Base-by-base conservation (phyloP, 2,329 filamentous ascomycete genomes). In the Xylariaceae sp. region DNA sequence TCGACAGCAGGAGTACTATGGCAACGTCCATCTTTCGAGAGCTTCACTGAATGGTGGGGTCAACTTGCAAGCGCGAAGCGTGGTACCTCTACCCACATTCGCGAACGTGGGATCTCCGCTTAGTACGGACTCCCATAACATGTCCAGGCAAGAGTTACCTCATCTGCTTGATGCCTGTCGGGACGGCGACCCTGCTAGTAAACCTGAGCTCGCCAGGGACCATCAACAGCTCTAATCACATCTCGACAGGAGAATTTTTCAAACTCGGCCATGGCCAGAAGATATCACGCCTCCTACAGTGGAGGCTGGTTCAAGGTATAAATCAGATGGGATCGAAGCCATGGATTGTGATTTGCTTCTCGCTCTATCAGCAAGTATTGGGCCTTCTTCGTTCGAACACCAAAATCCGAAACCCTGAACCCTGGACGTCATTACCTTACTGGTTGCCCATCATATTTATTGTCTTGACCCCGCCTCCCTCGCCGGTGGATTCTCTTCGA, bases 81-180 rank as follows among this genome's bases (percentile, higher is more conserved):
- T 26, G 22, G 22, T 26, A 26, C n/a, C n/a, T n/a, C n/a, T 26
- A 26, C 22, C 22, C 22, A 26, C 22, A 6, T 6, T 26, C 6
- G 22, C 22, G 6, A 26, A 26, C 22, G 6, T 47, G 43, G 42
- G 39, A 48, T 48, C 38, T 48, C 42, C 33, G 11, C 26, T 37
- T n/a, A 22, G 35, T 24, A 19, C 26, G 19, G 24, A 11, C 22
- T 24, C 35, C 11, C 22, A 19, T 26, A 38, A 45, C 52, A 26
- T 11, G 6, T 26, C 22, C 22, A 26, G 22, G 22, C 44, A 50
- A 43, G 33, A 44, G 53, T 50, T 48, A 44, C 49, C 51, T 59
- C 52, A 50, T 60, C 52, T 61, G 67, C 68, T 68, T 71, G 67
- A 70, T 67, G 62, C 64, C 64, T 70, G 68, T 71, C 66, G 69